Evolutionary conservation across 306 rosid genomes (phyloP).

Genomic region (Elaeagnus macrophylla): DNA sequence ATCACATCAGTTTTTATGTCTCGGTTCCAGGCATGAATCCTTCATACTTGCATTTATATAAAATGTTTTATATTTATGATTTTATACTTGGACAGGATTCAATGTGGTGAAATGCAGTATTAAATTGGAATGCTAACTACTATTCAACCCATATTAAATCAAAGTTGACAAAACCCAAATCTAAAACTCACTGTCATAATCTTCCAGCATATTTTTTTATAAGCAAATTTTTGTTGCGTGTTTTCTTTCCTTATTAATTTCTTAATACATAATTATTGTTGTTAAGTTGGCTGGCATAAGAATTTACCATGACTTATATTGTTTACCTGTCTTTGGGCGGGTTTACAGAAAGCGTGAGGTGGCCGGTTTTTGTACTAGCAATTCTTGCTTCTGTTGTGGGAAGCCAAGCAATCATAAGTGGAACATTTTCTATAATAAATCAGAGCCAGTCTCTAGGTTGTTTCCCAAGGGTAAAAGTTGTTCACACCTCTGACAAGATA

Average conservation of each 20-base stretch:
- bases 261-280: not conserved
- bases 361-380: slow-evolving; percentile 87
- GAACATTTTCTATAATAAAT: slow-evolving; percentile 91
- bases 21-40: slow-evolving; percentile 68
- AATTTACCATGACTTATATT: slow-evolving; percentile 15
- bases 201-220: too few species aligned
- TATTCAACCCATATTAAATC: too few species aligned
- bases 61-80: not conserved
- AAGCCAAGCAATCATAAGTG: slow-evolving; percentile 96
- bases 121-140: too few species aligned
- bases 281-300: slow-evolving; percentile 12
- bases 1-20: slow-evolving; percentile 59
- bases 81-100: not conserved
- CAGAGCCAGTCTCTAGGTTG: slow-evolving; percentile 95
- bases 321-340: slow-evolving; percentile 16
- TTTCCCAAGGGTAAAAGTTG: slow-evolving; percentile 92
- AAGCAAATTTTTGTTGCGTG: not conserved
- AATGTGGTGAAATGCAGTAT: not conserved
- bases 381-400: slow-evolving; percentile 96
- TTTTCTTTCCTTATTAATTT: not conserved
- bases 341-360: slow-evolving; percentile 70
- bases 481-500: slow-evolving; percentile 87
- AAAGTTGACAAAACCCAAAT: not conserved
- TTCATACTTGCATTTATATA: too few species aligned
- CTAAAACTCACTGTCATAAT: too few species aligned